Base-by-base conservation (phyloP, 1,284 basidiomycete species). In the Phellopilus nigrolimitatus region DNA sequence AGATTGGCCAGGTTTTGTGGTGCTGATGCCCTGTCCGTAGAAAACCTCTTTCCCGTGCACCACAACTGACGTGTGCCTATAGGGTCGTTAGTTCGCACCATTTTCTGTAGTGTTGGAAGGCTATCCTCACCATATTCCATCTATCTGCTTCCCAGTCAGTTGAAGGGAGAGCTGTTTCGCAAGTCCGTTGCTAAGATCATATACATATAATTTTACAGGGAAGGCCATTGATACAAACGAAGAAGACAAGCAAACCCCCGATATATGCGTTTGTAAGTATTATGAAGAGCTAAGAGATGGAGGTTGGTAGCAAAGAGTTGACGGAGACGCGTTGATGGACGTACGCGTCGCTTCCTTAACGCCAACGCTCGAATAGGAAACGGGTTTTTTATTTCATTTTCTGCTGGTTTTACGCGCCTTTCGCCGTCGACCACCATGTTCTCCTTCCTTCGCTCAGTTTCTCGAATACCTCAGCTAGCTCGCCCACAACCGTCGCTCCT, bases 281-380 rank as follows among this genome's bases (percentile, higher is more conserved):
- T 27, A 6, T 15, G 13, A 27, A 43, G 9, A 19, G 3, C 5
- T 19, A 24, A 51, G 28, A 17, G 34, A 25, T 36, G 19, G 40
- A 41, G 31, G 37, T 49, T 38, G 22, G 31, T 24, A 28, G 31
- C 33, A 51, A 25, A 37, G 34, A 38, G 17, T 8, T 25, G 34
- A 5, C 8, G 31, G 38, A 12, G 31, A 50, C 48, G 38, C 47
- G 39, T 34, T 81, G 97, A 65, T 97, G 97, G 30, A 88, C 93
- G 17, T 70, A 93, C 47, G 97, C 99, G 72, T 84, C 97, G 57
- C 84, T 85, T 52, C 93, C 90, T 49, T 99, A 98, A 65, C 97
- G 24, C 15, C 46, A 25, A 21, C 21, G 12, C 39, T 25, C 39
- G 15, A 49, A 49, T 42, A 33, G 17, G 38, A 22, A 24, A 43